Percentiles rank a stretch among this genome's conserved stretches.
These are phyloP conservation scores for Heliamphora pulchella DNA, from an alignment of 179 eudicot genomes.

Conservation along the genomic window DNA sequence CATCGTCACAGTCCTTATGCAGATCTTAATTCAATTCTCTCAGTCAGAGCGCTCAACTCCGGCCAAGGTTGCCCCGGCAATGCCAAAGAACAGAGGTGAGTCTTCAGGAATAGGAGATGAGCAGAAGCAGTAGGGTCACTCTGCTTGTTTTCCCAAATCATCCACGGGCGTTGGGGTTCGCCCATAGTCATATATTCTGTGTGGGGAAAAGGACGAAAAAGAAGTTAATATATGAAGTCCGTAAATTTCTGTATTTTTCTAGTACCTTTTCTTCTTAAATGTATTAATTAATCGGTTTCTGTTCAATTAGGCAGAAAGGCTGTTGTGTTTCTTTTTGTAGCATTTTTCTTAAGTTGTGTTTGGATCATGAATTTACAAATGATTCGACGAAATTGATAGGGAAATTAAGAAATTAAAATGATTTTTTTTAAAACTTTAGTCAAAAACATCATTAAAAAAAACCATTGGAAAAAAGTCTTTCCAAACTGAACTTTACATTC, in stretches of 20 bases:
- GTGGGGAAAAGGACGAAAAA: not conserved
- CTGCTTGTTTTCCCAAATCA: not conserved
- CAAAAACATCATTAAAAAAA: too few species aligned
- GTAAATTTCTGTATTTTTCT: not conserved
- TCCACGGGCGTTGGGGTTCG: not conserved
- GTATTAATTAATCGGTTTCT: constrained; percentile 10
- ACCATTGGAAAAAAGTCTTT: too few species aligned
- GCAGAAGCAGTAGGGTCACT: constrained; percentile 14
- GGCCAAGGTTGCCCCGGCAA: constrained; percentile 42
- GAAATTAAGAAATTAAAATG: too few species aligned
- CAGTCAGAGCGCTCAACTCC: constrained; percentile 73
- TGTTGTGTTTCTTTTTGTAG: not conserved
- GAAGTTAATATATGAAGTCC: not conserved
- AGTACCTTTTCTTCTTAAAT: not conserved
- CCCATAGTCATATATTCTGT: too few species aligned
- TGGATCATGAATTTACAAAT: not conserved
- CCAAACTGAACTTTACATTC: too few species aligned
- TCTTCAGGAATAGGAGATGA: constrained; percentile 17
- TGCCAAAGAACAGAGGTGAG: constrained; percentile 27
- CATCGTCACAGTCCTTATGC: constrained; percentile 58
- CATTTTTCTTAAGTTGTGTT: not conserved
- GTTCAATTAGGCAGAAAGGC: not conserved
- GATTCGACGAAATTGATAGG: too few species aligned
- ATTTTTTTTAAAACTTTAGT: too few species aligned
- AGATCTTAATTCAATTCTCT: constrained; percentile 60